phyloP scores from a whole-genome alignment of 225 moss, liverwort and hornwort species.

The Polytrichum commune region DNA sequence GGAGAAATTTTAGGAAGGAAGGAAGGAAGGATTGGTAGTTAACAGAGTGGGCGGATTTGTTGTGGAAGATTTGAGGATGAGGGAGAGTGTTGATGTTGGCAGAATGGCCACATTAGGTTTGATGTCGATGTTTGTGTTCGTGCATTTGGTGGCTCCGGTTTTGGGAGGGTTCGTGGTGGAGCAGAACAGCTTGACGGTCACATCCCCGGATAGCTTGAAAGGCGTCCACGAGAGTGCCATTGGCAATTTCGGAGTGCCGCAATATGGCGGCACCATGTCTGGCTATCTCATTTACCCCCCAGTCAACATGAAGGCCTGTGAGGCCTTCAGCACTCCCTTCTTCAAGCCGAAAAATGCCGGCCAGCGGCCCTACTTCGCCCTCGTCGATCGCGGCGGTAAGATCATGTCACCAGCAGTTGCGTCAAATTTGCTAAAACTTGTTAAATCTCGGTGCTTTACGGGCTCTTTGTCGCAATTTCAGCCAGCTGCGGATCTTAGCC shows the following conservation, averaged over 20 bases:
- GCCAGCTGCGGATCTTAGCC: too few species aligned
- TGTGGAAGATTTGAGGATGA: too few species aligned
- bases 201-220: conserved; percentile 11
- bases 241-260: conserved; percentile 20
- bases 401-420: neutral
- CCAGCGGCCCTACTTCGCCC: conserved; percentile 24
- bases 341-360: conserved; percentile 16
- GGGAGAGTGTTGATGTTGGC: too few species aligned
- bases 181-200: conserved; percentile 15
- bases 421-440: too few species aligned
- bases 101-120: too few species aligned
- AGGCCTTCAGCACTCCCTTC: conserved; percentile 11
- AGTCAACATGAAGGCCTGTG: conserved; percentile 17
- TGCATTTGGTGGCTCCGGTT: neutral
- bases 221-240: conserved; percentile 13
- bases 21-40: too few species aligned
- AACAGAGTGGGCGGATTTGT: too few species aligned
- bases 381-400: conserved; percentile 51
- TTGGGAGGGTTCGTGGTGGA: conserved; percentile 14
- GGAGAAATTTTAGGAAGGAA: too few species aligned
- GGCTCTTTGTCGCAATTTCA: neutral
- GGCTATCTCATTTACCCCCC: conserved; percentile 14
- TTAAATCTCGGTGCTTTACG: neutral
- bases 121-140: neutral
- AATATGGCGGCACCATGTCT: conserved; percentile 17